These are phyloP conservation scores for Tulasnella sp. DNA, from an alignment of 768 basidiomycete species.

Conservation along the genomic window DNA sequence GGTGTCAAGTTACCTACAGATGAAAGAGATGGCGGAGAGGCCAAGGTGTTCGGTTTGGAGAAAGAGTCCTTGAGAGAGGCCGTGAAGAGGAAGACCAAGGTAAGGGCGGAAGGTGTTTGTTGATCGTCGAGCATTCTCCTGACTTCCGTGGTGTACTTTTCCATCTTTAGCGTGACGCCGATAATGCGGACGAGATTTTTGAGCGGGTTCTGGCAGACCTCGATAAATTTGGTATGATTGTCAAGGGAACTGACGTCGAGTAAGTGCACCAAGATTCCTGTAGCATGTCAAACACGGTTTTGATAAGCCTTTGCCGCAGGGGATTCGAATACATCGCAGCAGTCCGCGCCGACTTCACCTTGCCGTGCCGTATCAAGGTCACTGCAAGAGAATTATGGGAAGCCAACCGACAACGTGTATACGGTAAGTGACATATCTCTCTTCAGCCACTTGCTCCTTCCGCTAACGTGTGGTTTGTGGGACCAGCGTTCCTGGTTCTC, in stretches of 20 bases:
- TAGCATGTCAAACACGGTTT: neutral
- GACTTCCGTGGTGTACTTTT: neutral
- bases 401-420: constrained; percentile 60
- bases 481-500: constrained; percentile 36
- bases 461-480: constrained; percentile 33
- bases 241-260: constrained; percentile 61
- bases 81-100: constrained; percentile 29
- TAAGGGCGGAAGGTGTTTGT: constrained; percentile 2
- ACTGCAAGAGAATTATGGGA: constrained; percentile 63
- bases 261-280: constrained; percentile 42
- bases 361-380: constrained; percentile 63
- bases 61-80: constrained; percentile 49
- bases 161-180: constrained; percentile 50
- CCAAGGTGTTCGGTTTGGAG: constrained; percentile 71
- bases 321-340: constrained; percentile 73
- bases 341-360: constrained; percentile 61
- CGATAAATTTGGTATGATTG: constrained; percentile 66
- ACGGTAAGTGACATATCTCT: constrained; percentile 47
- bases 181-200: constrained; percentile 58
- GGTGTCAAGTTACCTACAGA: constrained; percentile 42
- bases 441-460: constrained; percentile 34
- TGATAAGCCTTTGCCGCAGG: constrained; percentile 40
- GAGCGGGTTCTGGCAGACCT: constrained; percentile 76
- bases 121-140: constrained; percentile 47
- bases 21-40: constrained; percentile 61